These are phyloP conservation scores for Phascolomyces articulosus DNA, from an alignment of 371 early-diverging fungal species.

Conservation along the genomic window DNA sequence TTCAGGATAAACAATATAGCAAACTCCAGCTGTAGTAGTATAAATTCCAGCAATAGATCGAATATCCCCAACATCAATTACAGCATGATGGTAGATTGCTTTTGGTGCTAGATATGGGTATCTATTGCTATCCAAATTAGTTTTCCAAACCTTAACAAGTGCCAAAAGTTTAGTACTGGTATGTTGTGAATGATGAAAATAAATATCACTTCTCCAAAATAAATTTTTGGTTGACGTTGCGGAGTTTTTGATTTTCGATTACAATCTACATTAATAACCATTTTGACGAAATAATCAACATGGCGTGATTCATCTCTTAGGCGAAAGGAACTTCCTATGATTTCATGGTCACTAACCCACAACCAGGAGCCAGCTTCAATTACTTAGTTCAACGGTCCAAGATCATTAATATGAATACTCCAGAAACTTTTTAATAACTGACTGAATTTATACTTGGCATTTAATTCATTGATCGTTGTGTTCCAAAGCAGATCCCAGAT, in stretches of 20 bases:
- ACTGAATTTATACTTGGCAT: background rate
- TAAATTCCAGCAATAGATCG: background rate
- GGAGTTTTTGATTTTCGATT: background rate
- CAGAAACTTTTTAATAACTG: background rate
- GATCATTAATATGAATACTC: background rate
- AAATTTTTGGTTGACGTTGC: background rate
- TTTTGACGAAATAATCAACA: background rate
- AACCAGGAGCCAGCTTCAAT: background rate
- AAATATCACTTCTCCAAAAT: slow-evolving; percentile 3
- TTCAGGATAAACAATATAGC: background rate
- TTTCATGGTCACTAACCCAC: background rate
- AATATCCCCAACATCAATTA: background rate
- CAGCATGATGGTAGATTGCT: background rate
- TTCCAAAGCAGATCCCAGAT: background rate
- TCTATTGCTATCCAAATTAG: background rate
- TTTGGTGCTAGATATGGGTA: background rate
- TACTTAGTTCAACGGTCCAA: background rate
- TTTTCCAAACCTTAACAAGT: background rate
- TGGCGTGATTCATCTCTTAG: background rate
- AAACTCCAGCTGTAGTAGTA: background rate
- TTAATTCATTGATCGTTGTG: background rate
- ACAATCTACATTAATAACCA: background rate
- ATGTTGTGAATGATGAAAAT: slow-evolving; percentile 1
- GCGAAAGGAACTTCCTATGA: background rate
- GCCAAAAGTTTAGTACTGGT: background rate